These are phyloP conservation scores for Fusarium bulbicola DNA, from an alignment of 2,329 filamentous ascomycete species.

Conservation along the genomic window DNA sequence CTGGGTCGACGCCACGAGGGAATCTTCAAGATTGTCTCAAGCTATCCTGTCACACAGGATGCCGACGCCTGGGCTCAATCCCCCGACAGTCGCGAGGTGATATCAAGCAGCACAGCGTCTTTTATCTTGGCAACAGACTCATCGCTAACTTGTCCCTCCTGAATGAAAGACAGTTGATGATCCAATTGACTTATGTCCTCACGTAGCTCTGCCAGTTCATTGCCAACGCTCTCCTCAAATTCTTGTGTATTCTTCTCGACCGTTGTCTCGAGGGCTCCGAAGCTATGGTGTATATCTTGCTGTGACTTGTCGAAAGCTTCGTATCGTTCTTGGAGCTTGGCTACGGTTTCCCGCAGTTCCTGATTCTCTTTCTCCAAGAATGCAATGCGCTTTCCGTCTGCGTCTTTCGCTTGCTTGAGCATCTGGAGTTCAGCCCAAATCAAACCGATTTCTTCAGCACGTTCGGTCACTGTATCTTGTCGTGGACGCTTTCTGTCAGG, in stretches of 20 bases:
- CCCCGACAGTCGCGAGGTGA: background rate
- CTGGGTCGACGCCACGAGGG: background rate
- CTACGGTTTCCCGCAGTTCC: background rate
- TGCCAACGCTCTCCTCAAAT: background rate
- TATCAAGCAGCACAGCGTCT: constrained; percentile 3
- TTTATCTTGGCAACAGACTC: constrained; percentile 4
- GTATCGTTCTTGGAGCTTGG: background rate
- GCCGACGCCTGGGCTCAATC: background rate
- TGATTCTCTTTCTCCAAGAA: background rate
- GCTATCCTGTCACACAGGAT: background rate
- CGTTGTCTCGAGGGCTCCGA: background rate
- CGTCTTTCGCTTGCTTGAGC: background rate
- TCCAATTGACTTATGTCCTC: constrained; percentile 4
- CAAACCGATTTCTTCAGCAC: background rate
- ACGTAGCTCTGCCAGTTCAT: constrained; percentile 3
- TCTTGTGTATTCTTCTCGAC: background rate
- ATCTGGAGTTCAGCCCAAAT: background rate
- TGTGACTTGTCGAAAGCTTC: background rate
- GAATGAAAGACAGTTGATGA: background rate
- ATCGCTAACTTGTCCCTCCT: background rate
- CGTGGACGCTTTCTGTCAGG: constrained; percentile 8
- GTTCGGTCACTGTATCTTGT: background rate
- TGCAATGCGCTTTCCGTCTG: background rate
- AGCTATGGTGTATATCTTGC: background rate
- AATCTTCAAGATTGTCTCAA: too few species aligned